Evolutionary conservation across 331 rosid species (phyloP).

Genomic region (Malus hybrid): DNA sequence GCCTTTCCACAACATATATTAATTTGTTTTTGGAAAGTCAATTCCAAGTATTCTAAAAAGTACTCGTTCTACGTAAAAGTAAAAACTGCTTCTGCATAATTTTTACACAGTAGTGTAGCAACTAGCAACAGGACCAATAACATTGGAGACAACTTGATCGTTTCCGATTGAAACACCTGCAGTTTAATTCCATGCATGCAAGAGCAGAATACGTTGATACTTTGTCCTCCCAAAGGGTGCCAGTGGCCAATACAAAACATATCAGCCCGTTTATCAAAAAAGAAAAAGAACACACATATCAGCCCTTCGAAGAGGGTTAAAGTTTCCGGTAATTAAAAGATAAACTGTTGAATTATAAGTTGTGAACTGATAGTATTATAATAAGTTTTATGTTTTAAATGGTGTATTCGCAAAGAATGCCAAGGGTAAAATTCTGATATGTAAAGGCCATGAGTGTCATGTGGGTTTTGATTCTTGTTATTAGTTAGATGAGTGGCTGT

Average conservation of each 20-base stretch:
- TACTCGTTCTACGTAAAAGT: neutral
- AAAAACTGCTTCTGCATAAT: too few species aligned
- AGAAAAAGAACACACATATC: neutral
- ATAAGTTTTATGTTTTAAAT: too few species aligned
- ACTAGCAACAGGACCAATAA: neutral
- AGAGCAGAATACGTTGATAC: neutral
- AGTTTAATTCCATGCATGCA: slow-evolving; percentile 1
- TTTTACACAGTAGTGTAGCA: neutral
- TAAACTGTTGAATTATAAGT: too few species aligned
- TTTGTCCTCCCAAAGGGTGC: neutral
- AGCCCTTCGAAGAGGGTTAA: slow-evolving; percentile 22
- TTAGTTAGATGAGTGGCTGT: too few species aligned
- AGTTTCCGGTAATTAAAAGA: too few species aligned
- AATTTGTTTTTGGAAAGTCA: too few species aligned
- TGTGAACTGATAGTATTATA: too few species aligned
- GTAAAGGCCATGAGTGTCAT: too few species aligned
- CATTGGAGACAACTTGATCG: neutral
- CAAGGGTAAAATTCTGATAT: too few species aligned
- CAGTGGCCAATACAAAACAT: neutral
- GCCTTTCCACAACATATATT: too few species aligned
- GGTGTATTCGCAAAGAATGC: too few species aligned
- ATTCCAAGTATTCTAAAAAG: neutral
- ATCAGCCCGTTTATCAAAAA: neutral
- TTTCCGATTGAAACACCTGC: neutral
- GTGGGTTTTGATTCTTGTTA: slow-evolving; percentile 9